phyloP scores from a whole-genome alignment of 2,329 filamentous ascomycete species.

The Coniochaeta hoffmannii region DNA sequence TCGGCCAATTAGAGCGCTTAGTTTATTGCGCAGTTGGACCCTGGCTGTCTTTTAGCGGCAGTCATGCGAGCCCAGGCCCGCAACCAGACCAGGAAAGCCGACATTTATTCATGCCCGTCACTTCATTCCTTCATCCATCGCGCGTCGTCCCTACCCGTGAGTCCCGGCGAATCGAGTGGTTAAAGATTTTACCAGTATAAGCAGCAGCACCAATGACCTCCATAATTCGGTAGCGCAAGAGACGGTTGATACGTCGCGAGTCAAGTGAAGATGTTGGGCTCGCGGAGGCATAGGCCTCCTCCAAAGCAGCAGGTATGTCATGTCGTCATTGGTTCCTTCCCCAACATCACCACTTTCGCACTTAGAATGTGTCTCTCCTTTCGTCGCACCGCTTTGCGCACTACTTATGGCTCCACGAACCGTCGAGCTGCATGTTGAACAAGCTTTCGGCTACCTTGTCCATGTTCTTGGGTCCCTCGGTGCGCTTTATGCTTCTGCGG shows the following conservation, averaged over 20 bases:
- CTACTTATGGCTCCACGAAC: not conserved
- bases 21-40: not conserved
- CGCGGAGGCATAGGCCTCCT: conserved; percentile 40
- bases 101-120: not conserved
- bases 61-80: not conserved
- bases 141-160: not conserved
- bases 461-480: conserved; percentile 6
- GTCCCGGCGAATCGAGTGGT: not conserved
- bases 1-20: not conserved
- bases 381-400: not conserved
- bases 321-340: conserved; percentile 11
- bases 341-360: not conserved
- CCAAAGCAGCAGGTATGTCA: conserved; percentile 35
- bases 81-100: not conserved
- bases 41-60: not conserved
- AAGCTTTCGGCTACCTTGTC: not conserved
- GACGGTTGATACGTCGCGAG: not conserved
- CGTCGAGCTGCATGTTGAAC: not conserved
- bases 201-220: not conserved
- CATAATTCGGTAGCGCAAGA: not conserved
- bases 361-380: not conserved
- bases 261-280: conserved; percentile 37
- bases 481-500: not conserved
- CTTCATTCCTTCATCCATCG: not conserved
- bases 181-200: not conserved